Evolutionary conservation across 352 stramenopile species (phyloP), one percentile per base, ranked within the genome.

Genomic region (Pythium periplocum): DNA sequence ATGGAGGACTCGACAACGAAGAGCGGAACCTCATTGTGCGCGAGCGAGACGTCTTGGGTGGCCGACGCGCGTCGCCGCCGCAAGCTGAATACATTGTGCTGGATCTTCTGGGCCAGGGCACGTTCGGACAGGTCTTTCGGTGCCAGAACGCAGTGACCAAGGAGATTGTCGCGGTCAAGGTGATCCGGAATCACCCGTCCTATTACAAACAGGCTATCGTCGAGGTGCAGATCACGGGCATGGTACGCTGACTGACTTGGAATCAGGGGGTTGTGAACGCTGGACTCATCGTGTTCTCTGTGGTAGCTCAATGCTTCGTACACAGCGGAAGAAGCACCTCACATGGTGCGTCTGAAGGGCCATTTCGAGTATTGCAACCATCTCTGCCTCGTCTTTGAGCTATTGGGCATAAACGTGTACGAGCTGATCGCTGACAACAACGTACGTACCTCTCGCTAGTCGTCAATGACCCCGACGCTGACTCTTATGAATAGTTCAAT

Each of bases 141-240:
- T 76, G 68, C 6, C 64, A 68, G 6, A 65, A 86, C 56, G 35
- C 62, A 4, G 48, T 74, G 38, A 90, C 73, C 5, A 72, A 91
- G 33, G 61, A 79, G 49, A 78, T 96, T 47, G 91, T 98, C 6
- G 92, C 91, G 1, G 95, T 98, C 55, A 98, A 98, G 68, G 97
- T 99, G 53, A 98, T 99, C 59, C 98, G 98, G 66, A 98, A 86
- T 61, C 93, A 93, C 55, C 83, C 89, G 35, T 98, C 98, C 62
- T 77, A 90, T 37, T 72, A 96, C 63, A 96, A 99, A 57, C 64
- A 75, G 39, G 95, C 94, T 6, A 78, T 90, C 59, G 96, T 91
- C 17, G 96, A 99, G 68, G 96, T 98, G 58, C 75, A 93, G 48
- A 78, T 99, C 33, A 75, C 98, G 52, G 68, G 72, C 33, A 65